phyloP scores from a whole-genome alignment of 2,329 filamentous ascomycete species.

The Lasiodiplodia sp. region DNA sequence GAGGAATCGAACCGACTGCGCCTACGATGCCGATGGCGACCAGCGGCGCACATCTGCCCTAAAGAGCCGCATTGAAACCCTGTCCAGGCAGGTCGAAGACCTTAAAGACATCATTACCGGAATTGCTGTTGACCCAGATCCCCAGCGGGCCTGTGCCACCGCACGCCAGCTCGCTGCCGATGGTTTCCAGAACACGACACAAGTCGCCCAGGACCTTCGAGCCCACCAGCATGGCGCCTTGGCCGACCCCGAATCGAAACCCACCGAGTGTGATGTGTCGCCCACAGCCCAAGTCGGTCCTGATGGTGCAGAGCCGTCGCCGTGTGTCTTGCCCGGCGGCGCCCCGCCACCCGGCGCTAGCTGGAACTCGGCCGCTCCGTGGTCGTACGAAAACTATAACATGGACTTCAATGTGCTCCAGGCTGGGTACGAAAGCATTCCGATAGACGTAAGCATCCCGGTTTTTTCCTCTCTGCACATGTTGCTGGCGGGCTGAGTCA shows the following conservation, averaged over 20 bases:
- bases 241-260: background rate
- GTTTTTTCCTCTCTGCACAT: background rate
- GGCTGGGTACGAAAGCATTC: background rate
- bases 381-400: background rate
- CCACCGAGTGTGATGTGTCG: background rate
- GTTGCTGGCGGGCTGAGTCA: background rate
- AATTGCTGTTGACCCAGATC: slow-evolving; percentile 7
- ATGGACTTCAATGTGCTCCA: background rate
- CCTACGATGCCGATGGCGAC: slow-evolving; percentile 33
- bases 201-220: background rate
- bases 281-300: background rate
- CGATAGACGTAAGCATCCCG: slow-evolving; percentile 1
- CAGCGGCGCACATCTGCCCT: slow-evolving; percentile 32
- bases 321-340: background rate
- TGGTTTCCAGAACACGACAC: slow-evolving; percentile 6
- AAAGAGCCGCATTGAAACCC: slow-evolving; percentile 31
- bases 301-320: background rate
- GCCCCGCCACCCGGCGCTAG: background rate
- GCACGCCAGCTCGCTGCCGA: slow-evolving; percentile 10
- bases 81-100: slow-evolving; percentile 22
- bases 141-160: slow-evolving; percentile 2
- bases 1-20: slow-evolving; percentile 31
- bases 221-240: background rate
- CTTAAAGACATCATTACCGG: slow-evolving; percentile 19
- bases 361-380: background rate